A percentile compares a stretch with the other conserved stretches of the same genome.
Evolutionary conservation across 2,329 filamentous ascomycete genomes (phyloP).

Genomic region (Rachicladosporium sp.): DNA sequence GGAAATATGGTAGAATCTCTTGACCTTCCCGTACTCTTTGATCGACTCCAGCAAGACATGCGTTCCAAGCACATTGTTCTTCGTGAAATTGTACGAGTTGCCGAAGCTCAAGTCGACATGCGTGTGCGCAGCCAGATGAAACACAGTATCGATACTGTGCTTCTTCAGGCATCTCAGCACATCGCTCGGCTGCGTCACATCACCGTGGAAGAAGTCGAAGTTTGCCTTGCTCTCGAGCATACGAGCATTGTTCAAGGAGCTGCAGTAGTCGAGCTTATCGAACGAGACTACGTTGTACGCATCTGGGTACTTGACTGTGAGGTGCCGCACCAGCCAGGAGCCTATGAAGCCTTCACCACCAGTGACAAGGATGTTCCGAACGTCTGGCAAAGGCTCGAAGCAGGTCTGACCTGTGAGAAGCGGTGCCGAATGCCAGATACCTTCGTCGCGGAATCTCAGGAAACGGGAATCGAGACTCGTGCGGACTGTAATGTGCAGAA

Average conservation of each 20-base stretch:
- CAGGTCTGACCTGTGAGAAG: constrained; percentile 56
- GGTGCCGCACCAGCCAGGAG: constrained; percentile 71
- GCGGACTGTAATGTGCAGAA: constrained; percentile 9
- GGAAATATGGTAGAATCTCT: constrained; percentile 67
- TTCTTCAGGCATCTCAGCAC: constrained; percentile 59
- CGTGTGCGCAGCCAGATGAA: constrained; percentile 75
- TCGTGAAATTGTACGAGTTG: constrained; percentile 70
- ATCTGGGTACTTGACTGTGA: constrained; percentile 59
- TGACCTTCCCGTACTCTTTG: constrained; percentile 53
- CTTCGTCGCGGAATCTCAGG: constrained; percentile 36
- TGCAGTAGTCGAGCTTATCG: constrained; percentile 75
- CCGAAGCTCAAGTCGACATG: constrained; percentile 75
- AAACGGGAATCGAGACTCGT: constrained; percentile 30
- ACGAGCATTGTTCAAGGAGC: constrained; percentile 67
- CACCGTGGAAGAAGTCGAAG: constrained; percentile 69
- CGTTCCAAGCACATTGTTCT: constrained; percentile 74
- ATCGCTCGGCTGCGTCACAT: constrained; percentile 59
- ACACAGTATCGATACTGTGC: constrained; percentile 63
- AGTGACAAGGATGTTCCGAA: constrained; percentile 73
- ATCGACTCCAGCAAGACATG: constrained; percentile 69
- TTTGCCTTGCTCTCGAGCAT: constrained; percentile 55
- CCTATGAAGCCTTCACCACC: constrained; percentile 82
- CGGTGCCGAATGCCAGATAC: constrained; percentile 60
- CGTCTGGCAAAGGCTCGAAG: constrained; percentile 55
- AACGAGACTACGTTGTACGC: constrained; percentile 72